Evolutionary conservation across 768 basidiomycete genomes (phyloP).

Genomic region (Tulasnella sp.): DNA sequence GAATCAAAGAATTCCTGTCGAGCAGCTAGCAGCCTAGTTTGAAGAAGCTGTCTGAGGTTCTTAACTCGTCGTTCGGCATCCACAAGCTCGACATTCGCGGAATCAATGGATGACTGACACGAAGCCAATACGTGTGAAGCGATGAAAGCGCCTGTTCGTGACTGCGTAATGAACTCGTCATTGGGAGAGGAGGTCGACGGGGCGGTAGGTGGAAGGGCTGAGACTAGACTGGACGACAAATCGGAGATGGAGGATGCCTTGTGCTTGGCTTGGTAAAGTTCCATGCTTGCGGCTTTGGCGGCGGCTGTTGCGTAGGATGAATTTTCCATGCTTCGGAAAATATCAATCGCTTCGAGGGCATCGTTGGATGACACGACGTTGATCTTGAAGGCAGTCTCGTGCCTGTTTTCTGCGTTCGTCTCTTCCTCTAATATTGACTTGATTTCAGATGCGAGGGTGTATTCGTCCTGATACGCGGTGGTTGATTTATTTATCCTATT

Average conservation of each 20-base stretch:
- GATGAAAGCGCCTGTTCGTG: conserved; percentile 18
- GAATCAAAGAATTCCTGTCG: not conserved
- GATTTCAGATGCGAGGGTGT: not conserved
- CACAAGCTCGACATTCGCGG: not conserved
- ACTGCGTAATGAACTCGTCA: conserved; percentile 4
- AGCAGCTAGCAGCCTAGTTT: not conserved
- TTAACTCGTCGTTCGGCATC: conserved; percentile 7
- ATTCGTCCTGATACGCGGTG: conserved; percentile 19
- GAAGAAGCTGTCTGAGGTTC: not conserved
- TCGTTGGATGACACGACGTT: conserved; percentile 14
- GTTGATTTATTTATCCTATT: conserved; percentile 8
- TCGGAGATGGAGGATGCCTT: not conserved
- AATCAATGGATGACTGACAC: conserved; percentile 13
- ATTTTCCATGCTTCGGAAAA: conserved; percentile 14
- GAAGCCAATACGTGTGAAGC: conserved; percentile 15
- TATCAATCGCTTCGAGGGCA: conserved; percentile 22
- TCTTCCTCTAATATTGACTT: conserved; percentile 6
- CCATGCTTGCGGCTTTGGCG: conserved; percentile 8
- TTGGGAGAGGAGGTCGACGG: not conserved
- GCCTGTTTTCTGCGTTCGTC: not conserved
- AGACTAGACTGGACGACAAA: not conserved
- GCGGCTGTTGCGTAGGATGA: not conserved
- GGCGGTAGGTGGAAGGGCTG: not conserved
- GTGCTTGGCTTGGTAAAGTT: conserved; percentile 22
- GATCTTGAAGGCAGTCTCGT: not conserved